phyloP scores from a whole-genome alignment of 139 green algal genomes.

The Chlamydomonas incerta region DNA sequence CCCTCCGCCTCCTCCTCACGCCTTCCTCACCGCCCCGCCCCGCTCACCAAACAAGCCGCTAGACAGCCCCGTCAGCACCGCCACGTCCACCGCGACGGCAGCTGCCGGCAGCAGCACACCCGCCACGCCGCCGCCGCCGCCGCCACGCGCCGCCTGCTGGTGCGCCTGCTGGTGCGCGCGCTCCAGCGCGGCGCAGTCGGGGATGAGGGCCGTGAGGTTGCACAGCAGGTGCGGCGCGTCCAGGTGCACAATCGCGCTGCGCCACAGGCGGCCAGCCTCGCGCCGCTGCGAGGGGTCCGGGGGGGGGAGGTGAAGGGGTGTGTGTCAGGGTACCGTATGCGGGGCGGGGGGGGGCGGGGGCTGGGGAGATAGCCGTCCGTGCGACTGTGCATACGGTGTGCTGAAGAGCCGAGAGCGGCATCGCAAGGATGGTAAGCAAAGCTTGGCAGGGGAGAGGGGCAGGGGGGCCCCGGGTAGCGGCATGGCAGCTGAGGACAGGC shows the following conservation, averaged over 20 bases:
- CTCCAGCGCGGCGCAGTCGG: constrained; percentile 51
- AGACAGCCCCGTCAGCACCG: constrained; percentile 35
- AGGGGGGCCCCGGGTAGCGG: no score
- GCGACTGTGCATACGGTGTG: no score
- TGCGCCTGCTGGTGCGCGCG: neutral
- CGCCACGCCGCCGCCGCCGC: no score
- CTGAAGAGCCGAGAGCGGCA: no score
- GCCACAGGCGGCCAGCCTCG: constrained; percentile 41
- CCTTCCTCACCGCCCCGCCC: neutral
- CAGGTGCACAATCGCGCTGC: constrained; percentile 45
- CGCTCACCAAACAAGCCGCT: constrained; percentile 54
- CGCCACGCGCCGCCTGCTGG: no score
- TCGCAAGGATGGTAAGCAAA: no score
- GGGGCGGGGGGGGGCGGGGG: no score
- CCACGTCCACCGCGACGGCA: constrained; percentile 38
- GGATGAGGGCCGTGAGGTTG: constrained; percentile 52
- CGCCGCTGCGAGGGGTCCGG: constrained; percentile 1
- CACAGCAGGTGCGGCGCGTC: constrained; percentile 55
- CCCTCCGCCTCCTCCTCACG: neutral
- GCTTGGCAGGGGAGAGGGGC: no score
- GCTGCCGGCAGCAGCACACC: neutral
- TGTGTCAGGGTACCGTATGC: no score
- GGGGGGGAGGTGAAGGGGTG: no score
- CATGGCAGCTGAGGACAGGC: no score
- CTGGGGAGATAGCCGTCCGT: no score